A percentile compares a stretch with the other conserved stretches of the same genome.
Evolutionary conservation across 2,329 filamentous ascomycete genomes (phyloP).

Genomic region (Sporothrix pallida): DNA sequence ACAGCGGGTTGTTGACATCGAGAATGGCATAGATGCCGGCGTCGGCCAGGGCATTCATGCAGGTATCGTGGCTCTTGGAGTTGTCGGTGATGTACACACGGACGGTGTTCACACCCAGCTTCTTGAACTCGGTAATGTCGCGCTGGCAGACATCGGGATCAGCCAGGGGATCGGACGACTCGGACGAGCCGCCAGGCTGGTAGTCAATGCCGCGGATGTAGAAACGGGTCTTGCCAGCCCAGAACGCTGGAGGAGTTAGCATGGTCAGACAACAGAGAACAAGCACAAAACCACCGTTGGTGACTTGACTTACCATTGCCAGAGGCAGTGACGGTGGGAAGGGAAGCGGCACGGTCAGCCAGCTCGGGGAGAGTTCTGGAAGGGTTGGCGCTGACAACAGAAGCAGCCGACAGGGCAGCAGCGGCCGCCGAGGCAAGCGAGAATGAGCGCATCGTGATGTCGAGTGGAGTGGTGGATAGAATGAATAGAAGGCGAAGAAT

Average conservation of each 20-base stretch:
- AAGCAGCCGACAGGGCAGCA: slow-evolving; percentile 55
- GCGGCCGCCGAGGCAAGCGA: slow-evolving; percentile 54
- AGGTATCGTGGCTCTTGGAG: slow-evolving; percentile 77
- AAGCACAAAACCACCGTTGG: background rate
- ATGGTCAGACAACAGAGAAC: background rate
- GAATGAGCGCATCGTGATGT: slow-evolving; percentile 55
- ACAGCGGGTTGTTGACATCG: slow-evolving; percentile 87
- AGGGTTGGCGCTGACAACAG: slow-evolving; percentile 53
- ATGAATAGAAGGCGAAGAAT: background rate
- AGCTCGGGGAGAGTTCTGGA: slow-evolving; percentile 56
- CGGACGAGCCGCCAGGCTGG: slow-evolving; percentile 65
- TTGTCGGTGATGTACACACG: slow-evolving; percentile 95
- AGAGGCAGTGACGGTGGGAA: slow-evolving; percentile 59
- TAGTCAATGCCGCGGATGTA: slow-evolving; percentile 67
- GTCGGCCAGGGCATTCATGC: slow-evolving; percentile 80
- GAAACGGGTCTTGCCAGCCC: slow-evolving; percentile 58
- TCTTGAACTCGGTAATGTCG: slow-evolving; percentile 81
- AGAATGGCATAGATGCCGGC: slow-evolving; percentile 92
- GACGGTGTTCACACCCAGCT: slow-evolving; percentile 87
- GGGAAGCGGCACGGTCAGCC: slow-evolving; percentile 55
- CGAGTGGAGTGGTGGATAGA: slow-evolving; percentile 21
- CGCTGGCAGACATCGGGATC: slow-evolving; percentile 73
- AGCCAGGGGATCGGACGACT: slow-evolving; percentile 74
- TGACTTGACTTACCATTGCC: slow-evolving; percentile 58
- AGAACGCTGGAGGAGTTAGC: slow-evolving; percentile 56